Conservation (phyloP, 176 grass and related monocot species). For the Dactylis glomerata region DNA sequence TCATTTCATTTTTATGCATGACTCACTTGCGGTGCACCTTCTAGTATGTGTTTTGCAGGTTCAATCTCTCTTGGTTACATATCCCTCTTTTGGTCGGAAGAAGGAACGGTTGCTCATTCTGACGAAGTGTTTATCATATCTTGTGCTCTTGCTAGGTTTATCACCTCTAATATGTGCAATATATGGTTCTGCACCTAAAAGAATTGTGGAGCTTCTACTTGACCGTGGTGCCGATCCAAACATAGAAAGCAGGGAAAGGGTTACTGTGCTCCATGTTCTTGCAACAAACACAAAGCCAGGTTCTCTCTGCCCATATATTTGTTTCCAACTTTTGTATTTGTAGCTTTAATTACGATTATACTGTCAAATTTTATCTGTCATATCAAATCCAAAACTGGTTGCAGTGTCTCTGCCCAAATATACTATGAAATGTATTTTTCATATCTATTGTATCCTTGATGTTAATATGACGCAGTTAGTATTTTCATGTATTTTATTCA, state of each 20-base stretch:
- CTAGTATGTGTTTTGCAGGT: background rate
- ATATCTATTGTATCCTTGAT: background rate
- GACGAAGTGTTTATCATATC: background rate
- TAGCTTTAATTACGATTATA: background rate
- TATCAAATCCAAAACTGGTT: background rate
- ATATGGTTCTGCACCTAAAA: background rate
- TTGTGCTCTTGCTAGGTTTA: background rate
- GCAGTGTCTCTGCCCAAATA: background rate
- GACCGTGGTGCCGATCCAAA: background rate
- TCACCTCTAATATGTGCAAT: background rate
- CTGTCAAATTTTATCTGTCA: background rate
- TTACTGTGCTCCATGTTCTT: background rate
- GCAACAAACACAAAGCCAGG: background rate
- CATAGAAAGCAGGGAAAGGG: background rate
- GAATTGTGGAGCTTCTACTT: background rate
- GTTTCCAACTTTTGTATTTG: background rate
- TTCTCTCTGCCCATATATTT: background rate
- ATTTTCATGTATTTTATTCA: background rate
- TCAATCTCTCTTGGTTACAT: background rate
- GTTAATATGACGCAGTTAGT: background rate
- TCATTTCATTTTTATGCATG: background rate
- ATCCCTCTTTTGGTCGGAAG: background rate
- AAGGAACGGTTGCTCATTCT: background rate
- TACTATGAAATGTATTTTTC: background rate
- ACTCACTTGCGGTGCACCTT: background rate